Base-by-base conservation (phyloP, 805 yeast genomes). In the Ogataea chonburiensis region DNA sequence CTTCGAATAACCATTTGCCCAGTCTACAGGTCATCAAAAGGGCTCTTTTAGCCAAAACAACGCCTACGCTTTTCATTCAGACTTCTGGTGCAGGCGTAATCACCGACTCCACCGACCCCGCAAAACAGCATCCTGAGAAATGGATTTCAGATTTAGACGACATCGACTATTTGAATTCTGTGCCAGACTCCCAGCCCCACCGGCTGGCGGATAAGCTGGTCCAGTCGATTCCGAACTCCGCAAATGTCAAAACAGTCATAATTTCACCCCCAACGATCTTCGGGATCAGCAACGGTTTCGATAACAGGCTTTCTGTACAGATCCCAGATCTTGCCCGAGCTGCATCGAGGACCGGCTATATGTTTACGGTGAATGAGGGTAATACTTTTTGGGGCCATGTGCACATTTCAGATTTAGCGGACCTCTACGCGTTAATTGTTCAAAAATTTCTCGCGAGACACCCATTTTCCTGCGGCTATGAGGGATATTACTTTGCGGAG, bases 31-130 rank as follows among this genome's bases (percentile, higher is more conserved):
- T 39, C 5, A 31, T 39, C 26, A 34, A 31, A 18, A 10, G 16
- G 2, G 40, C 28, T 6, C 23, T 39, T 15, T 10, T 25, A 5
- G 14, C 12, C 9, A 55, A 53, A 40, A 50, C 41, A 17, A 34
- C 46, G 17, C 47, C 52, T 7, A 55, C 61, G 4, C 44, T 58
- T 15, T 50, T 62, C 13, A 44, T 65, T 34, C 68, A 64, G 26
- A 64, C 66, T 19, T 59, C 68, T 4, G 69, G 70, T 8, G 56
- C 66, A 3, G 54, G 60, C 2, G 52, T 63, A 19, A 23, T 63
- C 20, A 67, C 68, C 24, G 77, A 76, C 8, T 61, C 67, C 57
- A 76, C 75, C 5, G 71, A 70, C 37, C 64, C 68, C 11, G 68
- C 64, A 7, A 73, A 72, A 39, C 64, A 75, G 14, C 67, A 68